Conservation (phyloP, 2,329 filamentous ascomycete genomes). For the Uncinocarpus reesii region DNA sequence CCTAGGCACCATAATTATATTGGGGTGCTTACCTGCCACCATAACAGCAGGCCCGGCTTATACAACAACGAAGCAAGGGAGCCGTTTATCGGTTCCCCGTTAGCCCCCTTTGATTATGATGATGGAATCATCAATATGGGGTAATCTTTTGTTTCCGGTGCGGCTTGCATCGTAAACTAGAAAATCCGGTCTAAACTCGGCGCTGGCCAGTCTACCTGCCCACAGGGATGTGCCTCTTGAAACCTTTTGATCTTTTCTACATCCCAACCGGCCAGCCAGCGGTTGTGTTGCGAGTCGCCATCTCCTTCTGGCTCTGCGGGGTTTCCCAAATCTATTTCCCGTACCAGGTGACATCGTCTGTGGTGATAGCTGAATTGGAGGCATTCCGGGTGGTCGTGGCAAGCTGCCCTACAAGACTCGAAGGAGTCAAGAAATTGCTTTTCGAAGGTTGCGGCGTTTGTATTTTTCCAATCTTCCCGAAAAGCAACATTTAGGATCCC, state of each 20-base stretch:
- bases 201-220: background rate
- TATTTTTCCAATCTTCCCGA: conserved; percentile 1
- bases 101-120: too few relatives aligned
- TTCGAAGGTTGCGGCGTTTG: background rate
- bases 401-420: conserved; percentile 3
- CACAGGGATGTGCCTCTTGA: background rate
- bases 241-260: background rate
- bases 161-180: background rate
- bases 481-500: background rate
- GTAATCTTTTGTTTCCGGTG: too few relatives aligned
- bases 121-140: too few relatives aligned
- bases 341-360: background rate
- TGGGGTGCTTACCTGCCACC: too few relatives aligned
- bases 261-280: conserved; percentile 1
- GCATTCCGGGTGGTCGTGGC: background rate
- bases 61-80: too few relatives aligned
- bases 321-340: background rate
- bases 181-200: background rate
- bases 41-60: too few relatives aligned
- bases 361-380: conserved; percentile 3
- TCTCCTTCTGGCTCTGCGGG: background rate
- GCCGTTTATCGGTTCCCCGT: too few relatives aligned
- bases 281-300: background rate
- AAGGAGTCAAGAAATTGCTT: background rate
- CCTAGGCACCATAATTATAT: too few relatives aligned